A percentile compares a stretch with the other conserved stretches of the same genome.
Evolutionary conservation across 1,284 basidiomycete genomes (phyloP).

Genomic region (Anthracocystis setariae): DNA sequence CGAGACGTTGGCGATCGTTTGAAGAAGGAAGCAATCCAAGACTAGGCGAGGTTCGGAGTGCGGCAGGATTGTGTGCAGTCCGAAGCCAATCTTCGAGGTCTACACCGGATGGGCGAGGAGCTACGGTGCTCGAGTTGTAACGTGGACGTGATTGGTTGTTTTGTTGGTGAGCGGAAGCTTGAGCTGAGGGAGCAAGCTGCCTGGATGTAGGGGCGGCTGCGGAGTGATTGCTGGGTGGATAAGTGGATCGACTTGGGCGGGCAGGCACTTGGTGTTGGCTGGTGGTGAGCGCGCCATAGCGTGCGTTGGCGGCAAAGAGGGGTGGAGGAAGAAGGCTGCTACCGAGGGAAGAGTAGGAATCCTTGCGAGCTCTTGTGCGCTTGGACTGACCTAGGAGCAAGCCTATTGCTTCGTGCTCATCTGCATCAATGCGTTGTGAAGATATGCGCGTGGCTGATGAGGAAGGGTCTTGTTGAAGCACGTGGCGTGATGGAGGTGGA

Average conservation of each 20-base stretch:
- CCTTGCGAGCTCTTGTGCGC: conserved; percentile 30
- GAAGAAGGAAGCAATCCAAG: conserved; percentile 34
- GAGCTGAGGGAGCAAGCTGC: conserved; percentile 20
- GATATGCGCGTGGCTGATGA: conserved; percentile 13
- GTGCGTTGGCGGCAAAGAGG: conserved; percentile 18
- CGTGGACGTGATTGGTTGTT: conserved; percentile 23
- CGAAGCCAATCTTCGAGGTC: conserved; percentile 45
- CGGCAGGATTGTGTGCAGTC: conserved; percentile 16
- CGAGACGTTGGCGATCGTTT: conserved; percentile 13
- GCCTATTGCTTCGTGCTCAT: conserved; percentile 42
- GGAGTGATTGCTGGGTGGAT: conserved; percentile 48
- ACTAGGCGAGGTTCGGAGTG: conserved; percentile 30
- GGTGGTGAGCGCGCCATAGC: conserved; percentile 15
- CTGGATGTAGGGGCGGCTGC: conserved; percentile 25
- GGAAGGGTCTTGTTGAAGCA: conserved; percentile 6
- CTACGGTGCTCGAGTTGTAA: conserved; percentile 13
- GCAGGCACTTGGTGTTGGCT: conserved; percentile 16
- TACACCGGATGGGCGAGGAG: conserved; percentile 33
- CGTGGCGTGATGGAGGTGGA: conserved; percentile 7
- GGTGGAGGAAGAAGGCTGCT: conserved; percentile 45
- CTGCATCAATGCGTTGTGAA: conserved; percentile 9
- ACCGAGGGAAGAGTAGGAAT: conserved; percentile 49
- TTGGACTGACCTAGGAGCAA: conserved; percentile 40
- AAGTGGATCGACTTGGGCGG: conserved; percentile 22
- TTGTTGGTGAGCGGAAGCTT: conserved; percentile 12